Percentiles rank a stretch among this genome's conserved stretches.
phyloP scores from a whole-genome alignment of 208 protist species.

The Porcisia deanei region DNA sequence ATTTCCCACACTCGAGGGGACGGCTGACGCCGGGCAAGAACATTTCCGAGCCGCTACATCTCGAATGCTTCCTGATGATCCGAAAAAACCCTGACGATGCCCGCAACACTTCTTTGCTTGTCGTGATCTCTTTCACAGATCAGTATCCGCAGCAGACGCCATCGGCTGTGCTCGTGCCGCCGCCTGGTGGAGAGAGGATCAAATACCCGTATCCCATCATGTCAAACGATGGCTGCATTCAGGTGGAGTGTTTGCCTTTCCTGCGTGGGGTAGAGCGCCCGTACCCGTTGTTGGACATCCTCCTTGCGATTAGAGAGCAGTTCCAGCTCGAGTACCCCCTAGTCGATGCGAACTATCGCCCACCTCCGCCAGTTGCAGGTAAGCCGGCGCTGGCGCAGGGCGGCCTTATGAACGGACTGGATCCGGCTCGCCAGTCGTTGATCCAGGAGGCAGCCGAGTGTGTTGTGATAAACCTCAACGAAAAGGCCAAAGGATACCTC shows the following conservation, averaged over 20 bases:
- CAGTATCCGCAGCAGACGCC: slow-evolving; percentile 38
- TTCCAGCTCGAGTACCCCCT: slow-evolving; percentile 76
- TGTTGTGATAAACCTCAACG: slow-evolving; percentile 70
- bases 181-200: slow-evolving; percentile 27
- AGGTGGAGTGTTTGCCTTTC: slow-evolving; percentile 53
- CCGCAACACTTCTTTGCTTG: slow-evolving; percentile 21
- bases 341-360: slow-evolving; percentile 21
- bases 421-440: slow-evolving; percentile 26
- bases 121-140: slow-evolving; percentile 34
- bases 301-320: slow-evolving; percentile 70
- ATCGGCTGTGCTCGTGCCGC: slow-evolving; percentile 30
- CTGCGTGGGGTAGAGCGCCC: slow-evolving; percentile 51
- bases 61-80: slow-evolving; percentile 34
- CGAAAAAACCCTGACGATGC: slow-evolving; percentile 4
- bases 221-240: slow-evolving; percentile 43
- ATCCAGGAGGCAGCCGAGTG: slow-evolving; percentile 67
- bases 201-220: slow-evolving; percentile 61
- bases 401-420: neutral
- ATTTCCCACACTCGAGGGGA: slow-evolving; percentile 45
- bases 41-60: slow-evolving; percentile 25
- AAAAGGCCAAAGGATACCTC: slow-evolving; percentile 68
- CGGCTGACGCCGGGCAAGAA: slow-evolving; percentile 25
- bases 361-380: slow-evolving; percentile 3
- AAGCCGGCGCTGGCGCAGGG: neutral
- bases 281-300: slow-evolving; percentile 63